Percentiles rank a stretch among this genome's conserved stretches.
Conservation (phyloP, 2,329 filamentous ascomycete genomes). For the Bipolaris victoriae region DNA sequence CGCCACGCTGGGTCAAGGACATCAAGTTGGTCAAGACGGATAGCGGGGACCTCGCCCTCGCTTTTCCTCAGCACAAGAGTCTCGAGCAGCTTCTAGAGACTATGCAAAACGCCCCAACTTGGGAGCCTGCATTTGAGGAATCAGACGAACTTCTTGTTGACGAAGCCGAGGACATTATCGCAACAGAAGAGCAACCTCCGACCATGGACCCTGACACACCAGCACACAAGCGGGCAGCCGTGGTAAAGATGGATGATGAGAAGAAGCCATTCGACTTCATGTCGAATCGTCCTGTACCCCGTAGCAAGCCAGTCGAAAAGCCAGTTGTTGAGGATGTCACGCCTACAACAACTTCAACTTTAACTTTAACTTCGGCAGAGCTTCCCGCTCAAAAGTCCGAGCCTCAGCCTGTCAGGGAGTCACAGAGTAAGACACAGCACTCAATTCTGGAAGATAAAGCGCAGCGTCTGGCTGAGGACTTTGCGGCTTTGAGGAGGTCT, state of each 20-base stretch:
- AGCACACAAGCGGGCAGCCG: slow-evolving; percentile 31
- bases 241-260: slow-evolving; percentile 37
- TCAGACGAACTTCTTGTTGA: slow-evolving; percentile 30
- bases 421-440: slow-evolving; percentile 13
- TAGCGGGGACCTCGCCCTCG: slow-evolving; percentile 30
- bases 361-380: not conserved
- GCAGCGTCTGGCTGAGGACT: slow-evolving; percentile 19
- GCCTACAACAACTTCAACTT: slow-evolving; percentile 1
- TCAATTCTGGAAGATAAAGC: slow-evolving; percentile 25
- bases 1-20: slow-evolving; percentile 37
- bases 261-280: slow-evolving; percentile 47
- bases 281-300: slow-evolving; percentile 44
- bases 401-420: slow-evolving; percentile 7
- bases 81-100: slow-evolving; percentile 30
- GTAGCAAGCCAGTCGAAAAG: slow-evolving; percentile 32
- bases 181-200: slow-evolving; percentile 20
- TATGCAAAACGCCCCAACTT: slow-evolving; percentile 32
- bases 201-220: slow-evolving; percentile 39
- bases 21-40: slow-evolving; percentile 33
- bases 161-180: slow-evolving; percentile 24
- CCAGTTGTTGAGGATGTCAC: slow-evolving; percentile 32
- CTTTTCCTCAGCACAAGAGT: slow-evolving; percentile 28
- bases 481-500: slow-evolving; percentile 23
- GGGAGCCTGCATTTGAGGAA: slow-evolving; percentile 16
- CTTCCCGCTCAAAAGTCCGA: not conserved